Evolutionary conservation across 352 stramenopile species (phyloP).

Genomic region (Globisporangium lucens): DNA sequence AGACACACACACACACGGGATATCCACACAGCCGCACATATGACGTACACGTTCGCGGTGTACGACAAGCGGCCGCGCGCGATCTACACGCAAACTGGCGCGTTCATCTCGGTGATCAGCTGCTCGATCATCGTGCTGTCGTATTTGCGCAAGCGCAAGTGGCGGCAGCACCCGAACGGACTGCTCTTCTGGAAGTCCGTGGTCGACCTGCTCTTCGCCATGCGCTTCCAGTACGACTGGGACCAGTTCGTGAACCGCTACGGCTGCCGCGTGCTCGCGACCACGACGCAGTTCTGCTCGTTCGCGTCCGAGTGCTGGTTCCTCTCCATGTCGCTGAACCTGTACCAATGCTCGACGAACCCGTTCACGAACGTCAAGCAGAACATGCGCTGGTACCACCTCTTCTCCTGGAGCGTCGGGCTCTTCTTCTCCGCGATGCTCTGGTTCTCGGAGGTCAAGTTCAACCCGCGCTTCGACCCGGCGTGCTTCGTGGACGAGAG

Average conservation of each 20-base stretch:
- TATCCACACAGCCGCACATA: not conserved
- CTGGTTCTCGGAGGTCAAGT: slow-evolving; percentile 51
- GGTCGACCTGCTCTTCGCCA: slow-evolving; percentile 68
- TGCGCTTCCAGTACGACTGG: slow-evolving; percentile 75
- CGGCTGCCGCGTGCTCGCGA: slow-evolving; percentile 54
- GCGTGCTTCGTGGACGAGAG: slow-evolving; percentile 77
- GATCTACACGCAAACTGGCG: slow-evolving; percentile 59
- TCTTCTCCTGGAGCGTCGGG: slow-evolving; percentile 68
- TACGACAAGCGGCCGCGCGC: slow-evolving; percentile 33
- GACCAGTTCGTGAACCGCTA: slow-evolving; percentile 45
- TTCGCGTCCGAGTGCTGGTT: slow-evolving; percentile 88
- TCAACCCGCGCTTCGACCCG: slow-evolving; percentile 44
- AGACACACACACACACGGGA: not conserved
- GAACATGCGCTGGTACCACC: slow-evolving; percentile 72
- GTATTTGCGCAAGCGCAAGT: slow-evolving; percentile 63
- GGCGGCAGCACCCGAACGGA: slow-evolving; percentile 76
- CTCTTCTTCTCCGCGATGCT: slow-evolving; percentile 45
- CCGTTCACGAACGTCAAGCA: slow-evolving; percentile 83
- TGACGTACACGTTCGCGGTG: slow-evolving; percentile 20
- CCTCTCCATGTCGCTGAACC: slow-evolving; percentile 80
- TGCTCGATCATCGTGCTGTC: slow-evolving; percentile 71
- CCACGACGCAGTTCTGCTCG: slow-evolving; percentile 68
- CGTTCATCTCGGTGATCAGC: slow-evolving; percentile 71
- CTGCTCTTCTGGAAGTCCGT: slow-evolving; percentile 82
- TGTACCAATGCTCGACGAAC: slow-evolving; percentile 85